Percentiles rank a stretch among this genome's conserved stretches.
These are phyloP conservation scores for Neurospora sublineolata DNA, from an alignment of 495 filamentous ascomycete species.

Conservation along the genomic window DNA sequence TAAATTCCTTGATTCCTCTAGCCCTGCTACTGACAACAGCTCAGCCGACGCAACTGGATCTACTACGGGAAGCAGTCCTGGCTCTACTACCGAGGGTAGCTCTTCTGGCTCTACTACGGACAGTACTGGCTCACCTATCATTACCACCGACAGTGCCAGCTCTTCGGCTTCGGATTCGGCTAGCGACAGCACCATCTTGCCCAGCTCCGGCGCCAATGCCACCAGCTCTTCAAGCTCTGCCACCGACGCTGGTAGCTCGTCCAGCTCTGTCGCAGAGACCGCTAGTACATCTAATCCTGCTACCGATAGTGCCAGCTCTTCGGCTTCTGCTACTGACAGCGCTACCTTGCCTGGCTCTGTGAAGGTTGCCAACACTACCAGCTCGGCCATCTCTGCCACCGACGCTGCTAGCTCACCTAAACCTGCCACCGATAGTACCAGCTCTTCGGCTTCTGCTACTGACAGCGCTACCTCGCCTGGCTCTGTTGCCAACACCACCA, in stretches of 20 bases:
- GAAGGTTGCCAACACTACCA: background rate
- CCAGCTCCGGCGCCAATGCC: background rate
- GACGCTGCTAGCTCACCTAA: background rate
- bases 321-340: background rate
- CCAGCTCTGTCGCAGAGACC: background rate
- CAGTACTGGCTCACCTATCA: background rate
- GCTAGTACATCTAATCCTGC: background rate
- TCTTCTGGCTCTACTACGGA: background rate
- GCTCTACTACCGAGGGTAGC: conserved; percentile 1
- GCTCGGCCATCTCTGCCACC: background rate
- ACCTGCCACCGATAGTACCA: background rate
- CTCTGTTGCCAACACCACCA: background rate
- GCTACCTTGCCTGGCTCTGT: background rate
- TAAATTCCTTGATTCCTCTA: background rate
- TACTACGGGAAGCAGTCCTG: background rate
- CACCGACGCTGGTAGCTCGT: background rate
- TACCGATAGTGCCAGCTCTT: background rate
- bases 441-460: background rate
- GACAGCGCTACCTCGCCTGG: background rate
- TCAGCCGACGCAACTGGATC: background rate
- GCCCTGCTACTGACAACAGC: background rate
- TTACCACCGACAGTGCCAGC: background rate
- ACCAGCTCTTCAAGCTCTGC: background rate
- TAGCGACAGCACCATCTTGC: background rate
- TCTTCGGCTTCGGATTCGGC: background rate